Percentiles rank a stretch among this genome's conserved stretches.
These are phyloP conservation scores for Silene noctiflora DNA, from an alignment of 179 eudicot genomes.

Conservation along the genomic window DNA sequence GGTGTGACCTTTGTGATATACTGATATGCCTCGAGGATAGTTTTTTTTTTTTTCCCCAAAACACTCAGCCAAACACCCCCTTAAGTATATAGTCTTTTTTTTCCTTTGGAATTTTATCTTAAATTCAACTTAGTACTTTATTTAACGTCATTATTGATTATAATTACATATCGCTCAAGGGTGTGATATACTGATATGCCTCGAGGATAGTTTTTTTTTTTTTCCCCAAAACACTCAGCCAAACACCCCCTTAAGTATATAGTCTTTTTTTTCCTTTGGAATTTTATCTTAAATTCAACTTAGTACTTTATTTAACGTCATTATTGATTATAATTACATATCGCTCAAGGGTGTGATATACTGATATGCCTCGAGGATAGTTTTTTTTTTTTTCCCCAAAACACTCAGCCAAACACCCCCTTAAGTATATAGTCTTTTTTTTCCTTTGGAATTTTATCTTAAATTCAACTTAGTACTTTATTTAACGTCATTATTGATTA, in stretches of 20 bases:
- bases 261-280: neutral
- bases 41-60: too few relatives aligned
- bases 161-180: neutral
- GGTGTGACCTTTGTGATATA: too few relatives aligned
- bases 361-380: neutral
- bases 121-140: neutral
- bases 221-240: too few relatives aligned
- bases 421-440: neutral
- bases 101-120: neutral
- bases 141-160: neutral
- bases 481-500: neutral
- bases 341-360: neutral
- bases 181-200: neutral
- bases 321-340: neutral
- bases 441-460: neutral
- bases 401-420: too few relatives aligned
- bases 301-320: neutral
- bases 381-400: too few relatives aligned
- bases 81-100: neutral
- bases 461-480: neutral
- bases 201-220: too few relatives aligned
- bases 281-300: neutral
- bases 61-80: too few relatives aligned
- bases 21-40: too few relatives aligned
- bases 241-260: too few relatives aligned